Conservation (phyloP, 495 filamentous ascomycete genomes). For the Talaromyces stipitatus region DNA sequence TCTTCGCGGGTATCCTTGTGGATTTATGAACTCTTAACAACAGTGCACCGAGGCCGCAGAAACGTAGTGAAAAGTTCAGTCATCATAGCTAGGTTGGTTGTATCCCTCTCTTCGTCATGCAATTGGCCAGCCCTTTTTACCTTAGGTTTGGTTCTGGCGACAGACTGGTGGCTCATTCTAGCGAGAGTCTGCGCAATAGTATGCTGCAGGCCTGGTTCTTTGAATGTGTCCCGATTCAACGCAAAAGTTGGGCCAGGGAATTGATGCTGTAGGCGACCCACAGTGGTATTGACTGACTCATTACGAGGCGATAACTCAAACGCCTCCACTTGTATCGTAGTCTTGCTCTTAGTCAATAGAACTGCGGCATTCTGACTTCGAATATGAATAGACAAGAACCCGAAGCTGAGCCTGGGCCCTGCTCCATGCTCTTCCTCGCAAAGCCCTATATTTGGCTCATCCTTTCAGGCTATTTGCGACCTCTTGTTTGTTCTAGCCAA, state of each 20-base stretch:
- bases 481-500: no score
- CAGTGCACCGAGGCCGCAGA: slow-evolving; percentile 34
- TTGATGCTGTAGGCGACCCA: slow-evolving; percentile 42
- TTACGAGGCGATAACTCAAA: slow-evolving; percentile 52
- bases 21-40: slow-evolving; percentile 23
- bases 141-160: slow-evolving; percentile 26
- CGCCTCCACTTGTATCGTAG: slow-evolving; percentile 37
- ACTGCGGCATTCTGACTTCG: slow-evolving; percentile 54
- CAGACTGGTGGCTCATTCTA: slow-evolving; percentile 34
- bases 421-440: no score
- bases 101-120: slow-evolving; percentile 45
- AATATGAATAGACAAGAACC: slow-evolving; percentile 35
- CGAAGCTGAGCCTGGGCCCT: slow-evolving; percentile 2
- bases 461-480: no score
- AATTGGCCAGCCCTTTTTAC: slow-evolving; percentile 29
- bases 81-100: slow-evolving; percentile 44
- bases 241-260: slow-evolving; percentile 47
- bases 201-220: slow-evolving; percentile 24
- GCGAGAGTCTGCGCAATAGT: slow-evolving; percentile 33
- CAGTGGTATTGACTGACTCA: slow-evolving; percentile 31
- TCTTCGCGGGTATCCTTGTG: slow-evolving; percentile 57
- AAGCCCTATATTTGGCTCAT: not conserved
- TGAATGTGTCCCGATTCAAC: slow-evolving; percentile 23
- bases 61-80: slow-evolving; percentile 46
- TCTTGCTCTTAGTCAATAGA: slow-evolving; percentile 27